Percentiles rank a stretch among this genome's conserved stretches.
Evolutionary conservation across 768 basidiomycete species (phyloP).

Genomic region (Filobasidium wieringae): DNA sequence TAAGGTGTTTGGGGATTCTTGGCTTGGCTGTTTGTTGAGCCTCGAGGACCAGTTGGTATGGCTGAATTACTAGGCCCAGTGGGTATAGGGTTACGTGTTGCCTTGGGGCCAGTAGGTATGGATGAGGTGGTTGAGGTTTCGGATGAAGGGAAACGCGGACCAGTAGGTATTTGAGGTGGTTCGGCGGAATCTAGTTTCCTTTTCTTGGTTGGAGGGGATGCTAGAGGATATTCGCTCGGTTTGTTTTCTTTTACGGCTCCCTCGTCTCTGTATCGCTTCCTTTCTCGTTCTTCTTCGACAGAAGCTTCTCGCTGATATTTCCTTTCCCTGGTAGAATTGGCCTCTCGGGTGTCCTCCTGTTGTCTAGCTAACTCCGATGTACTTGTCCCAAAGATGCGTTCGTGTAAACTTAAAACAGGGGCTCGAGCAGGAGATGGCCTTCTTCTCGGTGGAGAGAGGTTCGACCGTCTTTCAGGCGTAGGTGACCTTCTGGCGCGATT

Average conservation of each 20-base stretch:
- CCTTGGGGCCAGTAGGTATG: constrained; percentile 19
- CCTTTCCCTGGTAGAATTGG: not conserved
- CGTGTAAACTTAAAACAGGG: too few relatives aligned
- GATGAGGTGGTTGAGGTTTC: not conserved
- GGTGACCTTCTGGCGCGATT: not conserved
- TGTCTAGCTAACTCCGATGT: too few relatives aligned
- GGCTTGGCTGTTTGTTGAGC: not conserved
- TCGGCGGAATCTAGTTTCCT: not conserved
- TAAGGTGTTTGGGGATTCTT: too few relatives aligned
- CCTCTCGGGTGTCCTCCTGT: too few relatives aligned
- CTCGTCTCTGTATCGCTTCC: too few relatives aligned
- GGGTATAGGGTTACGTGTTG: not conserved
- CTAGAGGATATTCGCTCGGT: too few relatives aligned
- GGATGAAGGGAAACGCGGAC: too few relatives aligned
- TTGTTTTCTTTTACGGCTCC: too few relatives aligned
- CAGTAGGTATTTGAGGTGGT: constrained; percentile 13
- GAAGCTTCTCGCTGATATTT: not conserved
- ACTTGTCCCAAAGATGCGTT: too few relatives aligned
- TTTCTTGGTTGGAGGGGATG: not conserved
- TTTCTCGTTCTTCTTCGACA: not conserved
- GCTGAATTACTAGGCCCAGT: not conserved
- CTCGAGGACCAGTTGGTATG: not conserved
- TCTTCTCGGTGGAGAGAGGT: too few relatives aligned
- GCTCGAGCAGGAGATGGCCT: too few relatives aligned
- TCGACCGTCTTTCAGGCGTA: too few relatives aligned